Evolutionary conservation across 306 rosid species (phyloP), one percentile per base, ranked within the genome.

Genomic region (Cucurbita argyrosperma): DNA sequence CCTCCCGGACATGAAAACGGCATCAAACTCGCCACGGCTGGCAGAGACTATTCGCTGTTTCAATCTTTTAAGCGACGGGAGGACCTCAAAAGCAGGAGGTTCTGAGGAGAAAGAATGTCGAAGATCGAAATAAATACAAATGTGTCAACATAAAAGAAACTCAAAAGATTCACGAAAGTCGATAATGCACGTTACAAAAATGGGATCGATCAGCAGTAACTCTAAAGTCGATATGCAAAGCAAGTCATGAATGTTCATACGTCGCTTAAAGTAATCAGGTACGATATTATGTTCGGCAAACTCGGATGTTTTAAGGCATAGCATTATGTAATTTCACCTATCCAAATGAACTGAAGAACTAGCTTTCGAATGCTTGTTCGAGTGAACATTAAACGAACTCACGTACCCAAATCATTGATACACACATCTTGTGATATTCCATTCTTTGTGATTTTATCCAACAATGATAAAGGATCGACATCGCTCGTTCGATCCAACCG

Each of bases 1-100:
- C 98, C 98, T 94, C 81, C 98, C 98, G 54, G 98, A 94, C 98
- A 94, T 94, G 76, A 94, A 88, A 73, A 94, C 92, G 66, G 97
- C 92, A 82, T 82, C 88, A 60, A 90, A 90, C 77, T 87, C 88
- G 77, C 96, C 97, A 63, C 96, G 90, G 75, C 95, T 83, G 51
- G 98, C 95, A 15, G 95, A 92, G 39, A 74, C 76, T 72, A 94
- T 79, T 40, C 97, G 88, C 77, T 94, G 98, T 77, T 94, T 90
- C 79, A 94, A 82, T 87, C 80, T 83, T 82, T 82, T 90, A 76
- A 94, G 98, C 79, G 97, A 89, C 21, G 98, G 98, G 10, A 94
- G 96, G 75, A 94, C 97, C 80, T 90, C 95, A 82, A 94, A 94
- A 45, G 95, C 98, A 1, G 98, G 98, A 83, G 85, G 84, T 76